phyloP scores from a whole-genome alignment of 2,329 filamentous ascomycete genomes.

The Calonectria pauciramosa region DNA sequence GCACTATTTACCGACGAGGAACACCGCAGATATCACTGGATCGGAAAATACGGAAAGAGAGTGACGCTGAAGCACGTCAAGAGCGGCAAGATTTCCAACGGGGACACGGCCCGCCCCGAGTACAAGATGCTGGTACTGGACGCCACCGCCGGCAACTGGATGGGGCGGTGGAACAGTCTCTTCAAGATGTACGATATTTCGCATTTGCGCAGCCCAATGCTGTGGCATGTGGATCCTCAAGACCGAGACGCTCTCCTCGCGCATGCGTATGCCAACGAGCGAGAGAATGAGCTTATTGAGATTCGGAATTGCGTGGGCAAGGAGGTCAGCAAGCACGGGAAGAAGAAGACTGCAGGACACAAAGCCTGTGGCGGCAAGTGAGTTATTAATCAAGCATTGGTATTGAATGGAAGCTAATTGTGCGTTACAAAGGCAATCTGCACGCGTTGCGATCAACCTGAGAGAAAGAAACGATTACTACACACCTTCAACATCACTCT shows the following conservation, averaged over 20 bases:
- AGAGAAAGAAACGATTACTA: conserved; percentile 79
- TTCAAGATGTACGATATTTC: conserved; percentile 79
- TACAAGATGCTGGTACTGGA: conserved; percentile 76
- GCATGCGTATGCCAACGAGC: conserved; percentile 72
- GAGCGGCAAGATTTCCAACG: conserved; percentile 47
- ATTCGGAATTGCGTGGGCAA: conserved; percentile 83
- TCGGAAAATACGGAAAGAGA: conserved; percentile 73
- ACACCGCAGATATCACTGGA: conserved; percentile 85
- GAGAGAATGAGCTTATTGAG: conserved; percentile 76
- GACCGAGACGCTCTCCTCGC: conserved; percentile 81
- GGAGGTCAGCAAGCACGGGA: conserved; percentile 83
- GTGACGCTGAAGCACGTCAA: conserved; percentile 68
- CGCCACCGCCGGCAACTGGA: conserved; percentile 73
- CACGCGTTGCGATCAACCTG: conserved; percentile 70
- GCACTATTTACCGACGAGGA: conserved; percentile 88
- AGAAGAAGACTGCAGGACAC: conserved; percentile 68
- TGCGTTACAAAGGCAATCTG: conserved; percentile 51
- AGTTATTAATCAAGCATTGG: conserved; percentile 29
- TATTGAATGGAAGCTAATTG: not conserved
- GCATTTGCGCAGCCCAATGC: conserved; percentile 83
- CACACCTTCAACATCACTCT: conserved; percentile 73
- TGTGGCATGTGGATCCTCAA: conserved; percentile 83
- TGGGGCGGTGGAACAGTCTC: conserved; percentile 77
- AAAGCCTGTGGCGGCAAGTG: conserved; percentile 58
- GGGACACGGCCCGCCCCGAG: conserved; percentile 34